phyloP scores from a whole-genome alignment of 2,329 filamentous ascomycete species.

The Monilinia fructicola region DNA sequence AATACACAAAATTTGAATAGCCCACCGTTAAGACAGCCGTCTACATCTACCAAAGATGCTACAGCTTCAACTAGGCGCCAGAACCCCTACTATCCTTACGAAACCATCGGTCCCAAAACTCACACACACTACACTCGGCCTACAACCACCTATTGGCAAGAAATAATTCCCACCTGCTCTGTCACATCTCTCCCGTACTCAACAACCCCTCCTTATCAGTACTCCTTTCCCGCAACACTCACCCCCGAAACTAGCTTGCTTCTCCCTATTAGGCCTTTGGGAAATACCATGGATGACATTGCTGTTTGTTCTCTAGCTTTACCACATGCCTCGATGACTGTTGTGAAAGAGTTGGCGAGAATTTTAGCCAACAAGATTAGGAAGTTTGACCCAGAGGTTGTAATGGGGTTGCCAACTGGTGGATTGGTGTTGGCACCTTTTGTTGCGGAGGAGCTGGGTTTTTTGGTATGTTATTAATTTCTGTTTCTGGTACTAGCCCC shows the following conservation, averaged over 20 bases:
- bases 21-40: background rate
- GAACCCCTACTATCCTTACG: background rate
- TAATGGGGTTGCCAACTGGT: conserved; percentile 9
- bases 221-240: background rate
- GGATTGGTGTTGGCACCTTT: conserved; percentile 16
- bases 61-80: background rate
- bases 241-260: background rate
- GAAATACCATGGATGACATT: background rate
- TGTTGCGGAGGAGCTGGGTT: conserved; percentile 10
- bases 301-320: conserved; percentile 12
- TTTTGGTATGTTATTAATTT: background rate
- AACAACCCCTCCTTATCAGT: conserved; percentile 10
- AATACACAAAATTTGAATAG: background rate
- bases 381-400: conserved; percentile 1
- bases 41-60: background rate
- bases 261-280: conserved; percentile 10
- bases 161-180: background rate
- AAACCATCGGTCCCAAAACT: background rate
- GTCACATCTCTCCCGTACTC: conserved; percentile 1
- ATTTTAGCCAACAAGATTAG: conserved; percentile 3
- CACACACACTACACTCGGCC: conserved; percentile 4
- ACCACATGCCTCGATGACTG: conserved; percentile 10
- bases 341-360: conserved; percentile 5
- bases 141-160: conserved; percentile 16
- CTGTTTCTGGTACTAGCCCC: background rate